phyloP scores from a whole-genome alignment of 108 stramenopile genomes.

The Nannochloropsis salina region DNA sequence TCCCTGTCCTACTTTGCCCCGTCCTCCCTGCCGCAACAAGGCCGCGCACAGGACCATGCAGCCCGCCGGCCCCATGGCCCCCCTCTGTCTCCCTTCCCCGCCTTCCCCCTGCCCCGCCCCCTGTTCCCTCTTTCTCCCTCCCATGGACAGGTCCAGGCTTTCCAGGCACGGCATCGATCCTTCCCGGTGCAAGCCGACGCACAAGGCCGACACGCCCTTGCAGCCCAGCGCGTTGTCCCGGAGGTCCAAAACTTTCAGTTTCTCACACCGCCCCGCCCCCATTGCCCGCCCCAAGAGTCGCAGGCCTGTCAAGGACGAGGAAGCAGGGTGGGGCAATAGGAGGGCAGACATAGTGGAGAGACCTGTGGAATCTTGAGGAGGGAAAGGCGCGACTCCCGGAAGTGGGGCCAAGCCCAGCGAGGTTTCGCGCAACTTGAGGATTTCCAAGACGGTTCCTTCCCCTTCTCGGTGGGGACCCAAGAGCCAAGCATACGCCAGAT shows the following conservation, averaged over 20 bases:
- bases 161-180: background rate
- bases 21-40: background rate
- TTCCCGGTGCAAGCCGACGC: background rate
- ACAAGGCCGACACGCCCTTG: background rate
- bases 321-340: background rate
- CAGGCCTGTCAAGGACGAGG: background rate
- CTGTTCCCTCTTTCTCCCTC: background rate
- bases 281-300: background rate
- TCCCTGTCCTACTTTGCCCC: background rate
- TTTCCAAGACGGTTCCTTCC: background rate
- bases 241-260: background rate
- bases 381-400: no score
- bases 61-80: background rate
- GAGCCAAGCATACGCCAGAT: background rate
- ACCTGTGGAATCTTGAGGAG: no score
- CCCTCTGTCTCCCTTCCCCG: background rate
- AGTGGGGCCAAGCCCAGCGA: background rate
- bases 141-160: background rate
- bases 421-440: background rate
- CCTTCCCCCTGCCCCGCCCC: background rate
- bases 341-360: no score
- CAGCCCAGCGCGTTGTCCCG: background rate
- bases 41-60: background rate
- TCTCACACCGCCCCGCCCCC: background rate
- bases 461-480: background rate